Evolutionary conservation across 1,284 basidiomycete species (phyloP).

Genomic region (Phlebopus sp.): DNA sequence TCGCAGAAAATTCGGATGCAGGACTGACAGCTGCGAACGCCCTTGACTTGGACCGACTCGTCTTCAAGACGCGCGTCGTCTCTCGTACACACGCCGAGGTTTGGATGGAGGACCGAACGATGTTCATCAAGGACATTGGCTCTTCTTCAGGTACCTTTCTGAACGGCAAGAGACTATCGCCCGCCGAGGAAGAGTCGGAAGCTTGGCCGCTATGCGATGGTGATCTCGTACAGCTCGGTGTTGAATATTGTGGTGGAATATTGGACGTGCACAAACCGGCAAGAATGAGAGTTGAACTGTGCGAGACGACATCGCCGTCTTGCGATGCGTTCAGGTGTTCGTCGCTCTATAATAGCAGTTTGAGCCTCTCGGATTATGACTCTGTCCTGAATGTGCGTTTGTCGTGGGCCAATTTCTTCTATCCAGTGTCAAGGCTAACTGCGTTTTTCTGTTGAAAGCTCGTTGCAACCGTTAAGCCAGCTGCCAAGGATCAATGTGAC

Average conservation of each 20-base stretch:
- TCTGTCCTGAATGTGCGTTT: too few relatives aligned
- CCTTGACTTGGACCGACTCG: slow-evolving; percentile 77
- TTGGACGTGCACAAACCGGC: slow-evolving; percentile 98
- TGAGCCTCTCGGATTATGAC: too few relatives aligned
- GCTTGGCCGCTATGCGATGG: slow-evolving; percentile 88
- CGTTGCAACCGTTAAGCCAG: too few relatives aligned
- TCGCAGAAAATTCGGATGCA: slow-evolving; percentile 80
- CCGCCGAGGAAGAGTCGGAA: slow-evolving; percentile 79
- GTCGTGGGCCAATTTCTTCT: too few relatives aligned
- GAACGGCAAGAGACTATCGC: slow-evolving; percentile 88
- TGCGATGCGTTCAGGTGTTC: not conserved
- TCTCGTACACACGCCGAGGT: slow-evolving; percentile 93
- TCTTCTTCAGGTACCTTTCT: slow-evolving; percentile 92
- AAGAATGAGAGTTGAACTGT: slow-evolving; percentile 92
- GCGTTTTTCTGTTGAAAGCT: too few relatives aligned
- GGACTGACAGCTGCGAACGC: slow-evolving; percentile 69
- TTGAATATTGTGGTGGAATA: slow-evolving; percentile 96
- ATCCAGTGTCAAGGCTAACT: too few relatives aligned
- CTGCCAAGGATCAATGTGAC: too few relatives aligned
- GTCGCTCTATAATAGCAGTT: not conserved
- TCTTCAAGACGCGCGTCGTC: slow-evolving; percentile 97
- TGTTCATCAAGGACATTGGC: slow-evolving; percentile 91
- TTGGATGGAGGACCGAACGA: slow-evolving; percentile 70
- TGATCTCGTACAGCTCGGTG: slow-evolving; percentile 93
- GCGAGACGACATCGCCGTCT: slow-evolving; percentile 25